Evolutionary conservation across 2,329 filamentous ascomycete species (phyloP).

Genomic region (Ceratocystis smalleyi): DNA sequence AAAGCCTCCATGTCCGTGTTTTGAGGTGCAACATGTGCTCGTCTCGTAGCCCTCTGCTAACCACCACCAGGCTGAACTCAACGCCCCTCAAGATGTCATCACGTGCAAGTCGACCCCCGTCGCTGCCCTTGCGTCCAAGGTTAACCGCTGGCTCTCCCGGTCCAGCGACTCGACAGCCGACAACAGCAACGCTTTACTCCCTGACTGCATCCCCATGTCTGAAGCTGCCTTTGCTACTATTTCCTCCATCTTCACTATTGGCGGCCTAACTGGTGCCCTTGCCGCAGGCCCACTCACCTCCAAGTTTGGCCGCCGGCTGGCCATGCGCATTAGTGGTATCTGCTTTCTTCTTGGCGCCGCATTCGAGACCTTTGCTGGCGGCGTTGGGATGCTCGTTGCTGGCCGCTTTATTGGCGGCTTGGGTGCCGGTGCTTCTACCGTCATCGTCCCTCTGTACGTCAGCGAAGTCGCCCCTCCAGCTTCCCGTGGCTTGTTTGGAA

Average conservation of each 20-base stretch:
- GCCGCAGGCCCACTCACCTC: slow-evolving; percentile 66
- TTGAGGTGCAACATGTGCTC: too few relatives aligned
- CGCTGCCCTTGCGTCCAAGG: slow-evolving; percentile 24
- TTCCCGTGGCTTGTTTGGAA: slow-evolving; percentile 62
- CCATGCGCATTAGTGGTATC: slow-evolving; percentile 62
- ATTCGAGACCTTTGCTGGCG: slow-evolving; percentile 56
- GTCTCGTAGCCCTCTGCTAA: neutral
- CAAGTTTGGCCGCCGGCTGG: slow-evolving; percentile 54
- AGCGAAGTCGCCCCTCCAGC: slow-evolving; percentile 70
- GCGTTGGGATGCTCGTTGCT: slow-evolving; percentile 50
- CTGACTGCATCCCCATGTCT: slow-evolving; percentile 80
- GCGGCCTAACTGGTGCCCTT: slow-evolving; percentile 72
- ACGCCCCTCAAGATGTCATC: slow-evolving; percentile 85
- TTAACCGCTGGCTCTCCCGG: slow-evolving; percentile 22
- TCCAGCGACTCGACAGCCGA: slow-evolving; percentile 19
- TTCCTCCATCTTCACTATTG: slow-evolving; percentile 80
- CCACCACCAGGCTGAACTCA: slow-evolving; percentile 62
- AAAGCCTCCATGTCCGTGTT: too few relatives aligned
- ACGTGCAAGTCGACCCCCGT: slow-evolving; percentile 51
- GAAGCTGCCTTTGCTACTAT: slow-evolving; percentile 68
- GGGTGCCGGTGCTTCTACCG: slow-evolving; percentile 75
- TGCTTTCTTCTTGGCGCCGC: slow-evolving; percentile 64
- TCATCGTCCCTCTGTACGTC: slow-evolving; percentile 88
- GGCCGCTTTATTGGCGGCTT: slow-evolving; percentile 70
- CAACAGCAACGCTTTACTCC: slow-evolving; percentile 25